Evolutionary conservation across 1,139 yeast genomes (phyloP).

Genomic region (Scheffersomyces quercinus): DNA sequence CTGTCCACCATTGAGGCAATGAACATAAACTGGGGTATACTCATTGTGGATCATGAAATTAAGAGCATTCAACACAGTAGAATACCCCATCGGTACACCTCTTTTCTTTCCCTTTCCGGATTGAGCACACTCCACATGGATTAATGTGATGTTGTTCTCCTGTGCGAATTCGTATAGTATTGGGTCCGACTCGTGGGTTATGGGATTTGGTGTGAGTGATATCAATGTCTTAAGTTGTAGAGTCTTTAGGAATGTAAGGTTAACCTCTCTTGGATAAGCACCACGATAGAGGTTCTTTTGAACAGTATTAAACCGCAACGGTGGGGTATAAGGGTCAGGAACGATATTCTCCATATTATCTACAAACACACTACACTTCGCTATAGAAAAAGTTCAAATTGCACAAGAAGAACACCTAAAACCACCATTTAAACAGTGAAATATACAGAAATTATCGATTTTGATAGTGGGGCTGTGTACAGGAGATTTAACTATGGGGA

Average conservation of each 20-base stretch:
- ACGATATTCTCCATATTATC: conserved; percentile 17
- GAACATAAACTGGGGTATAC: conserved; percentile 73
- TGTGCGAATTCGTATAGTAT: conserved; percentile 52
- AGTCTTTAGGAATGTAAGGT: conserved; percentile 69
- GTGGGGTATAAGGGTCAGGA: conserved; percentile 64
- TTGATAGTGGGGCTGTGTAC: no score
- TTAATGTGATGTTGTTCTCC: conserved; percentile 45
- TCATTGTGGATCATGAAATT: conserved; percentile 59
- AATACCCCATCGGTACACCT: conserved; percentile 74
- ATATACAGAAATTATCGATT: no score
- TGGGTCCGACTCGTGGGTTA: conserved; percentile 54
- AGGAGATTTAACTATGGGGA: no score
- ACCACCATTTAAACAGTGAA: no score
- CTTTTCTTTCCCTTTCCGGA: conserved; percentile 76
- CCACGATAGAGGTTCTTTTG: conserved; percentile 79
- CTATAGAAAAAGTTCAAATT: no score
- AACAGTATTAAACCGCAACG: conserved; percentile 72
- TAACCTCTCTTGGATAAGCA: conserved; percentile 78
- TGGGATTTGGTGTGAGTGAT: conserved; percentile 77
- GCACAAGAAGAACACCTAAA: no score
- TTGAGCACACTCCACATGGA: conserved; percentile 68
- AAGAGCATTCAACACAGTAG: conserved; percentile 59
- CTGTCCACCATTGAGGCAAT: conserved; percentile 88
- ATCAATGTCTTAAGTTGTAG: conserved; percentile 70
- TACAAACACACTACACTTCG: neutral